Percentiles rank a stretch among this genome's conserved stretches.
phyloP scores from a whole-genome alignment of 495 filamentous ascomycete species.

The Annulohypoxylon moriforme region DNA sequence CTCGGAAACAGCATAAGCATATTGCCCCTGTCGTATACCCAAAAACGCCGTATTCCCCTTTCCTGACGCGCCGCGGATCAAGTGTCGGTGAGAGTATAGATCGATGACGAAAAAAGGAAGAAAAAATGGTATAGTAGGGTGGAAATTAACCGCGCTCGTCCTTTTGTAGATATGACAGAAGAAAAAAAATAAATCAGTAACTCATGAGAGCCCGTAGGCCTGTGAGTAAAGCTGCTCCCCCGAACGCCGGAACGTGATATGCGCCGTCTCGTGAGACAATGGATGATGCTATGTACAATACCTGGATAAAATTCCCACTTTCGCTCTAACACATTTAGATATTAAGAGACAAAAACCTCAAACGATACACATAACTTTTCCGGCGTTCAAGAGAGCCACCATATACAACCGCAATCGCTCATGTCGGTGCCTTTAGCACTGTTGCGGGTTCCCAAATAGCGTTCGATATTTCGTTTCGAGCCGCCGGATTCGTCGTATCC shows the following conservation, averaged over 20 bases:
- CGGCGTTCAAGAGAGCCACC: conserved; percentile 47
- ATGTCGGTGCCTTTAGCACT: conserved; percentile 39
- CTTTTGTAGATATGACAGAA: neutral
- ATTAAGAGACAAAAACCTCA: conserved; percentile 15
- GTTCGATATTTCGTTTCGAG: conserved; percentile 12
- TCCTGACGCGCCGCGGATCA: conserved; percentile 11
- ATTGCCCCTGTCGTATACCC: conserved; percentile 5
- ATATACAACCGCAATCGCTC: conserved; percentile 52
- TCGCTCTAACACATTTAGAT: conserved; percentile 24
- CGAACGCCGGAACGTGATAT: conserved; percentile 40
- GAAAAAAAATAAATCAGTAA: conserved; percentile 3
- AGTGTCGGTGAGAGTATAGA: neutral
- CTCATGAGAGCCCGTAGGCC: neutral
- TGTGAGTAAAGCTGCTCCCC: conserved; percentile 19
- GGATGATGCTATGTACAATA: conserved; percentile 41
- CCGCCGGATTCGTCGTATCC: conserved; percentile 4
- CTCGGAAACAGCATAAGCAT: neutral
- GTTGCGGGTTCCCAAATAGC: conserved; percentile 14
- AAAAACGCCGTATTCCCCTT: conserved; percentile 28
- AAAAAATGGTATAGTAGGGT: neutral
- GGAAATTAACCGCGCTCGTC: conserved; percentile 18
- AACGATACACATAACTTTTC: conserved; percentile 6
- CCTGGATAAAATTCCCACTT: conserved; percentile 25
- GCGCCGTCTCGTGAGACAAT: conserved; percentile 32
- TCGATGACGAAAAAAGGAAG: neutral